Percentiles rank a stretch among this genome's conserved stretches.
Evolutionary conservation across 2,329 filamentous ascomycete genomes (phyloP).

Genomic region (Intubia oerlemansii): DNA sequence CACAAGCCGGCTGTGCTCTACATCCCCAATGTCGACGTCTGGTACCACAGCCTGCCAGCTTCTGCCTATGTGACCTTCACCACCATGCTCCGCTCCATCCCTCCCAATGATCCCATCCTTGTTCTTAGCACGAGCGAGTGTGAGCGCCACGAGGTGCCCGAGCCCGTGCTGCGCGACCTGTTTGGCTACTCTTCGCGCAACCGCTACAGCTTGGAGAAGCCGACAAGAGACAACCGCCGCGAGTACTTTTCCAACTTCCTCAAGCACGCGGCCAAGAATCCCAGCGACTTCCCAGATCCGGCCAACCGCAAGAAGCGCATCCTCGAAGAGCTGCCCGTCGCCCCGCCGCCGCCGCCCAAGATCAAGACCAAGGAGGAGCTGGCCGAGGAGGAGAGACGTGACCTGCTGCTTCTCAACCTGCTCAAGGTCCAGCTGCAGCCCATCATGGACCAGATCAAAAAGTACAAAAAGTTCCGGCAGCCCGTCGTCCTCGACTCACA

Average conservation of each 20-base stretch:
- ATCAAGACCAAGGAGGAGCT: constrained; percentile 57
- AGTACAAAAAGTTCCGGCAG: constrained; percentile 72
- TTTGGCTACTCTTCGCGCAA: constrained; percentile 78
- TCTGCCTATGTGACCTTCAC: constrained; percentile 65
- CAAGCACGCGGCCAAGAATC: constrained; percentile 60
- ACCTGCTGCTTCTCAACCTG: constrained; percentile 65
- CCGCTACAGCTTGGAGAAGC: constrained; percentile 45
- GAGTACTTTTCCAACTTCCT: constrained; percentile 64
- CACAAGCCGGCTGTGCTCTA: constrained; percentile 95
- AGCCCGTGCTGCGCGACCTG: constrained; percentile 47
- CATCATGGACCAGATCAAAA: constrained; percentile 95
- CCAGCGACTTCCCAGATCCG: constrained; percentile 71
- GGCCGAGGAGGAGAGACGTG: constrained; percentile 59
- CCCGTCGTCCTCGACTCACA: constrained; percentile 53
- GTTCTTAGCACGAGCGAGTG: constrained; percentile 69
- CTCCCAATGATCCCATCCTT: constrained; percentile 78
- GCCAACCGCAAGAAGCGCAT: constrained; percentile 70
- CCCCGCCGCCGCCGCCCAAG: constrained; percentile 48
- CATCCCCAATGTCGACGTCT: constrained; percentile 73
- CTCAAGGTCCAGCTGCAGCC: constrained; percentile 80
- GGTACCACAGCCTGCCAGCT: constrained; percentile 44
- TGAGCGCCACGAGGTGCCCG: constrained; percentile 36
- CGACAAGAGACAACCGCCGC: constrained; percentile 38
- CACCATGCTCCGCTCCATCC: constrained; percentile 58
- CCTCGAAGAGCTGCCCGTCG: constrained; percentile 55